Conservation (phyloP, 257 asterid species). For the Nemophila menziesii region DNA sequence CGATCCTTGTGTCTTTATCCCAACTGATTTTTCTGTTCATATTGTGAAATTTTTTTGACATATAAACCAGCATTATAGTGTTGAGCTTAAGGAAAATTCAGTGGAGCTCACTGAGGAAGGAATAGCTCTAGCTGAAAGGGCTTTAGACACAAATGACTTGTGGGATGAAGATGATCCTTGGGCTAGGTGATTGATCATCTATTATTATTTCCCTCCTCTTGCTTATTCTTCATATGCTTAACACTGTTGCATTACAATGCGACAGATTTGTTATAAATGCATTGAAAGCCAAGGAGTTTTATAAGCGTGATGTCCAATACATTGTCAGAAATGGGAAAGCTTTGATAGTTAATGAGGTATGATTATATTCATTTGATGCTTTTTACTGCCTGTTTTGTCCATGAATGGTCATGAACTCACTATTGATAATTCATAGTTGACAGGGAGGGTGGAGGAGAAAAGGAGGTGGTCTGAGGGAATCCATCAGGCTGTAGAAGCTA, state of each 20-base stretch:
- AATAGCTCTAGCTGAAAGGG: constrained; percentile 78
- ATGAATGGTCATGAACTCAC: too few species aligned
- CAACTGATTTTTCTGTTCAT: constrained; percentile 2
- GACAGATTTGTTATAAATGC: constrained; percentile 87
- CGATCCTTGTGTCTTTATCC: constrained; percentile 7
- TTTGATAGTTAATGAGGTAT: constrained; percentile 88
- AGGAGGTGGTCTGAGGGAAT: constrained; percentile 97
- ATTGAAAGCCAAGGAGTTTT: constrained; percentile 89
- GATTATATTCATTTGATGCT: neutral
- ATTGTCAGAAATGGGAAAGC: constrained; percentile 84
- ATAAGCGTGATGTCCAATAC: constrained; percentile 85
- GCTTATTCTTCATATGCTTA: neutral
- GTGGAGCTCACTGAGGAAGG: constrained; percentile 97
- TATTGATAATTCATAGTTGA: constrained; percentile 73
- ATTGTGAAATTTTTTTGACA: constrained; percentile 10
- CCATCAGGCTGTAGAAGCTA: constrained; percentile 99
- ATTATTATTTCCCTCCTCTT: constrained; percentile 4
- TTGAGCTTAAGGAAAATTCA: constrained; percentile 84
- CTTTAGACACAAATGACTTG: constrained; percentile 84
- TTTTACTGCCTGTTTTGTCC: neutral
- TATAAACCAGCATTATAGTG: constrained; percentile 69
- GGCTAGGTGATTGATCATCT: constrained; percentile 57
- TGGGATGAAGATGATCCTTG: constrained; percentile 99
- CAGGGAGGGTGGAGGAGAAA: constrained; percentile 97
- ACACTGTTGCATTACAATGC: constrained; percentile 8